Base-by-base conservation (phyloP, 768 basidiomycete genomes). In the Agrocybe praecox region DNA sequence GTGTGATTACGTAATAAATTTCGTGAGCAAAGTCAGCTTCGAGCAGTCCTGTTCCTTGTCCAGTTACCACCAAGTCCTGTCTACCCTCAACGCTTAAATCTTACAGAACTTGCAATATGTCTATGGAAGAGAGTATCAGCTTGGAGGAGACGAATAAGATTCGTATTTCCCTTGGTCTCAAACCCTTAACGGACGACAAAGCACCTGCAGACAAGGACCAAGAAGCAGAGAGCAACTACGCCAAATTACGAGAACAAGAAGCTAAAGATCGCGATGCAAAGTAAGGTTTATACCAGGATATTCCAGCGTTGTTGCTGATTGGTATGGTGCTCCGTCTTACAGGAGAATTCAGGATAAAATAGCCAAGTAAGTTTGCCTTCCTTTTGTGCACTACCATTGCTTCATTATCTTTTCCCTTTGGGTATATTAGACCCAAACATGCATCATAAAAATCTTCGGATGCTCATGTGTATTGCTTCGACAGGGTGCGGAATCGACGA, bases 121-220 rank as follows among this genome's bases (percentile, higher is more conserved):
- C 87, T 17, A 87, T 91, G 89, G 89, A 93, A 77, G 86, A 92
- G 72, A 88, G 90, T 62, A 90, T 96, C 69, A 91, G 90, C 67
- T 83, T 96, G 68, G 94, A 95, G 67, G 94, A 96, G 79, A 96
- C 94, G 34, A 96, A 96, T 81, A 95, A 91, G 75, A 92, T 97
- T 71, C 93, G 97, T 76, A 85, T 96, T 56, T 90, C 89, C 5
- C 82, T 97, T 36, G 97, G 97, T 61, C 87, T 99, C 57, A 93
- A 95, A 69, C 96, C 97, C 42, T 83, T 98, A 55, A 90, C 88
- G 17, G 95, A 94, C 63, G 91, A 94, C 64, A 78, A 81, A 42
- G 82, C 77, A 15, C 83, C 89, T 8, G 82, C 80, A n/a, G 79
- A 86, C 67, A 87, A 83, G 62, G 95, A 97, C 55, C 85, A 89